Evolutionary conservation across 495 filamentous ascomycete genomes (phyloP), one percentile per base, ranked within the genome.

Genomic region (Geopyxis carbonaria): DNA sequence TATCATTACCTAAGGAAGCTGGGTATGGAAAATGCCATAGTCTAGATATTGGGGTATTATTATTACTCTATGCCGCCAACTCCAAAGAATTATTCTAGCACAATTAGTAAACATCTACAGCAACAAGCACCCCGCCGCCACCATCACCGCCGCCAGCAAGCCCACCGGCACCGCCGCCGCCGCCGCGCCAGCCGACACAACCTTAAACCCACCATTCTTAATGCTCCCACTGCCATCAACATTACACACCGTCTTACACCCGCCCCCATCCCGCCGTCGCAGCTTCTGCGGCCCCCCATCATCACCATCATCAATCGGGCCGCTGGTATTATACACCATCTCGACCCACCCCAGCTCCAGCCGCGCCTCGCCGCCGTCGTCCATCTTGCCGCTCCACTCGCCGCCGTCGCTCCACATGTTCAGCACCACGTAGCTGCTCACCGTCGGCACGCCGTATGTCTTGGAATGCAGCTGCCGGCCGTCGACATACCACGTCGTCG

Each of bases 371-470:
- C 67, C 61, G 0, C 63, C 63, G 1, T 68, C 47, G 6, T 45
- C 62, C 76, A 86, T 77, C 44, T 80, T 75, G 1, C 80, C 80
- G 1, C 73, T 69, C 79, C 79, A 86, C 2, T 58, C 46, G 0
- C 78, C 74, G 0, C 79, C 79, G 48, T 84, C 72, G 51, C 74
- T 76, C 80, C 80, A 86, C 23, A 80, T 66, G 43, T 85, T 84
- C 27, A 84, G 50, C 3, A 76, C 68, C 15, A 86, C 43, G 36
- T 68, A 62, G 41, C 69, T 71, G 18, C 70, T 62, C 24, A 70
- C 61, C 25, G 61, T 60, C 0, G 78, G 78, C 5, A 73, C 68
- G 14, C 72, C 67, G 50, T 76, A 80, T 6, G 63, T 63, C 34
- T 75, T 78, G 25, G 63, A 63, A 2, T 70, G 65, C 8, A 72